Percentiles rank a stretch among this genome's conserved stretches.
phyloP scores from a whole-genome alignment of 768 basidiomycete genomes.

The Mycena pura region DNA sequence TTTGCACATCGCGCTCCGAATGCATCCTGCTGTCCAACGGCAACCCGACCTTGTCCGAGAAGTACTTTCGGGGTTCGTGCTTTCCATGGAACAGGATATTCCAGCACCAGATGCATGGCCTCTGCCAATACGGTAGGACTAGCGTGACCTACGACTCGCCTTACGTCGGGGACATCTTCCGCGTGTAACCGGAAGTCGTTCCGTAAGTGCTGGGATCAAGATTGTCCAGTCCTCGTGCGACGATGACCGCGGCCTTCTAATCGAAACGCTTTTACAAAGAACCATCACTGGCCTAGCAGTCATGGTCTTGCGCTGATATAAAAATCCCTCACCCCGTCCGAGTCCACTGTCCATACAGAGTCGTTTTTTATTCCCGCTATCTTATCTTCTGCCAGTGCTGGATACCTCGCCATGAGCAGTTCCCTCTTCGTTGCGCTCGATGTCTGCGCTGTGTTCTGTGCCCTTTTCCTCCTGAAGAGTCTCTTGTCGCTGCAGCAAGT shows the following conservation, averaged over 20 bases:
- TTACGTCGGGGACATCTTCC: slow-evolving; percentile 14
- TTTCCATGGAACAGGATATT: slow-evolving; percentile 6
- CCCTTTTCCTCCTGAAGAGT: slow-evolving; percentile 43
- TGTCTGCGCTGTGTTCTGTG: slow-evolving; percentile 40
- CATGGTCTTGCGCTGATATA: slow-evolving; percentile 18
- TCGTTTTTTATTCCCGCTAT: slow-evolving; percentile 8
- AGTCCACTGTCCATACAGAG: background rate
- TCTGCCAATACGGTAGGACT: background rate
- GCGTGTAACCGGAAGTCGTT: slow-evolving; percentile 1
- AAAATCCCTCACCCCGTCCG: slow-evolving; percentile 6
- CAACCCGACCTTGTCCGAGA: slow-evolving; percentile 7
- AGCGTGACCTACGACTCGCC: background rate
- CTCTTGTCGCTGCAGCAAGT: slow-evolving; percentile 31
- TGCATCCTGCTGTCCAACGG: slow-evolving; percentile 8
- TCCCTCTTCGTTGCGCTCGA: slow-evolving; percentile 36
- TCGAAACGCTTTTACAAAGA: slow-evolving; percentile 19
- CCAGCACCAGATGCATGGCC: too few relatives aligned
- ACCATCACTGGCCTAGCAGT: slow-evolving; percentile 18
- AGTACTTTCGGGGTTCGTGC: background rate
- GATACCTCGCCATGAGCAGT: slow-evolving; percentile 33
- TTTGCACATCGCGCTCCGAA: slow-evolving; percentile 14
- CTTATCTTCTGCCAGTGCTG: background rate
- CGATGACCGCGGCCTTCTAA: slow-evolving; percentile 19
- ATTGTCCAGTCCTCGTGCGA: slow-evolving; percentile 21
- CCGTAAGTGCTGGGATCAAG: slow-evolving; percentile 8